phyloP scores from a whole-genome alignment of 257 asterid species.

The Penstemon eatonii region DNA sequence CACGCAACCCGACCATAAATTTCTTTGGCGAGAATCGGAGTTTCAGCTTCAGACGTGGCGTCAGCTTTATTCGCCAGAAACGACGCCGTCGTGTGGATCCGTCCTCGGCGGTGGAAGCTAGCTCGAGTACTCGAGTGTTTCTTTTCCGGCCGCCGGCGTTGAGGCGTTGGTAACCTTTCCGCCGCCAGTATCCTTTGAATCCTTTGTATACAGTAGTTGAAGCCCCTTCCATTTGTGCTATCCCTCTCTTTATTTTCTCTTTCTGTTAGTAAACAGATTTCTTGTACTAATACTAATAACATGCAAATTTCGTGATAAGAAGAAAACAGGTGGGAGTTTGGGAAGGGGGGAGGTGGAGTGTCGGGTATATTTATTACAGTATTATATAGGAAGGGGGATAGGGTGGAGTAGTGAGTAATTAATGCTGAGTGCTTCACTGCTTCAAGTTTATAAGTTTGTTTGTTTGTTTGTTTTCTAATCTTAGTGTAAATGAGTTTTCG shows the following conservation, averaged over 20 bases:
- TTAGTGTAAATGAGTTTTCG: no score
- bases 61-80: slow-evolving; percentile 51
- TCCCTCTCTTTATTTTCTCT: no score
- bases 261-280: no score
- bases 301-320: not conserved
- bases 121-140: slow-evolving; percentile 33
- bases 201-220: slow-evolving; percentile 38
- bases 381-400: not conserved
- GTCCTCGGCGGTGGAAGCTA: slow-evolving; percentile 25
- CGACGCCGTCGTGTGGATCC: slow-evolving; percentile 34
- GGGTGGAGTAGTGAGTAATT: not conserved
- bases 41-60: slow-evolving; percentile 46
- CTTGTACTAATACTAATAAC: no score
- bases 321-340: slow-evolving; percentile 36
- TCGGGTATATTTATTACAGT: slow-evolving; percentile 30
- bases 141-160: slow-evolving; percentile 32
- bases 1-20: slow-evolving; percentile 47
- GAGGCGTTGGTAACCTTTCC: slow-evolving; percentile 53
- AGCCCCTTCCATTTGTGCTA: slow-evolving; percentile 40
- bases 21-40: slow-evolving; percentile 64
- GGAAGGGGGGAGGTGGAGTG: slow-evolving; percentile 17
- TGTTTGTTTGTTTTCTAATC: no score
- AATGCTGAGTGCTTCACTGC: not conserved
- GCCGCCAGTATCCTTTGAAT: slow-evolving; percentile 56
- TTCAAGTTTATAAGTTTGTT: not conserved